These are phyloP conservation scores for Pyrenophora seminiperda DNA, from an alignment of 2,329 filamentous ascomycete genomes.

Conservation along the genomic window DNA sequence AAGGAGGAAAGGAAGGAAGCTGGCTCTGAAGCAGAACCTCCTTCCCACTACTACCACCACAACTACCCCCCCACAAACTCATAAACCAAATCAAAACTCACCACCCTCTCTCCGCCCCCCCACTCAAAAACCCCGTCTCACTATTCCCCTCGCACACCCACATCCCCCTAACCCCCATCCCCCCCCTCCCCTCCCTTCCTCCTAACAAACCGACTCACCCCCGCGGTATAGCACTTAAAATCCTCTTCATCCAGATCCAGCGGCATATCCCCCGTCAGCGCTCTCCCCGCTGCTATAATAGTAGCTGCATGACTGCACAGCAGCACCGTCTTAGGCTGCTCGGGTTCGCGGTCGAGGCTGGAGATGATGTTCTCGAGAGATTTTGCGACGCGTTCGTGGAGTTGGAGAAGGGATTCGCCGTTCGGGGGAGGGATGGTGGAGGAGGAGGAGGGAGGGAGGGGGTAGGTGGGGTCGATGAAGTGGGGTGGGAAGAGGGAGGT, in stretches of 20 bases:
- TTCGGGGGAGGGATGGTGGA: constrained; percentile 68
- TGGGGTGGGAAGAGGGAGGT: constrained; percentile 76
- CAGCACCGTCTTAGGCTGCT: constrained; percentile 70
- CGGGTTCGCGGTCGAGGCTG: constrained; percentile 69
- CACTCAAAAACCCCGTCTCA: no score
- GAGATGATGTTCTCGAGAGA: constrained; percentile 72
- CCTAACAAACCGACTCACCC: constrained; percentile 71
- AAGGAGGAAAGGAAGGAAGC: no score
- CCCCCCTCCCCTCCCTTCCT: constrained; percentile 70
- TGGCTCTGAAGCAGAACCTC: no score
- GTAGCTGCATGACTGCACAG: constrained; percentile 90
- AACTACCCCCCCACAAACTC: no score
- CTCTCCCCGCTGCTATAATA: constrained; percentile 83
- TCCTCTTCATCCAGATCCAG: constrained; percentile 73
- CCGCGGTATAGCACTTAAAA: constrained; percentile 84
- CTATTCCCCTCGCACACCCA: no score
- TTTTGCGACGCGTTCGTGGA: constrained; percentile 79
- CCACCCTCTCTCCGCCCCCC: constrained; percentile 89
- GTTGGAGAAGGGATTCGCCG: constrained; percentile 78
- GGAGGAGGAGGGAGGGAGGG: no score
- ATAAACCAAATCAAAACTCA: constrained; percentile 49
- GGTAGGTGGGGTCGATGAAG: no score
- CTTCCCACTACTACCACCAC: no score
- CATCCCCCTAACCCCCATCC: no score
- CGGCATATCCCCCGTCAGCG: constrained; percentile 78